Percentiles rank a stretch among this genome's conserved stretches.
These are phyloP conservation scores for Fusarium bactridioides DNA, from an alignment of 2,329 filamentous ascomycete genomes.

Conservation along the genomic window DNA sequence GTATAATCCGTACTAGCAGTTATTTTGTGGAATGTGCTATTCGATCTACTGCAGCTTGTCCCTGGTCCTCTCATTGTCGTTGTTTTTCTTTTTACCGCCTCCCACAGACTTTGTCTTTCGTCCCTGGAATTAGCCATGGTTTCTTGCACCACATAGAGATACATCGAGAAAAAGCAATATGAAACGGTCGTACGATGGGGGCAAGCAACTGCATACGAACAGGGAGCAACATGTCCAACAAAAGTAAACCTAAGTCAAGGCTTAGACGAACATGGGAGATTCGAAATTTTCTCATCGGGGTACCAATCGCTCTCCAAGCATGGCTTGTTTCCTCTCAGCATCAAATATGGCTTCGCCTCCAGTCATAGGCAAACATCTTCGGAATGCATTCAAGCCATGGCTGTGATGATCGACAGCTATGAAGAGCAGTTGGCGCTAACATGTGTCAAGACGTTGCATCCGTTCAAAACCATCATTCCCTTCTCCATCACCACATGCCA, in stretches of 20 bases:
- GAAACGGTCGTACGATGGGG: constrained; percentile 25
- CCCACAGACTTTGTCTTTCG: neutral
- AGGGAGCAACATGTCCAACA: constrained; percentile 9
- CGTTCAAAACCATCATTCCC: neutral
- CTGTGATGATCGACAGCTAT: constrained; percentile 24
- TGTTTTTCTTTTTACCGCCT: neutral
- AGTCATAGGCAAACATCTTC: neutral
- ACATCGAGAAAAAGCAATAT: constrained; percentile 23
- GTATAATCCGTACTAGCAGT: neutral
- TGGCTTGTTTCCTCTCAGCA: constrained; percentile 26
- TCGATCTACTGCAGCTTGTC: constrained; percentile 1
- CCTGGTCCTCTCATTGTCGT: neutral
- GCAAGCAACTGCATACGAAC: constrained; percentile 3
- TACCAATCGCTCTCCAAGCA: constrained; percentile 6
- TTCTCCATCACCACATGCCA: constrained; percentile 26
- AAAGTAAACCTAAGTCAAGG: constrained; percentile 16
- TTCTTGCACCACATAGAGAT: constrained; percentile 5
- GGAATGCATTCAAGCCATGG: constrained; percentile 1
- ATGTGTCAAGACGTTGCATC: constrained; percentile 21
- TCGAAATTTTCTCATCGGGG: neutral
- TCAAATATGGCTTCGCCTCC: neutral
- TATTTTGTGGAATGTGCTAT: neutral
- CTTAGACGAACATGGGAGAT: neutral
- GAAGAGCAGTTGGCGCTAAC: constrained; percentile 28
- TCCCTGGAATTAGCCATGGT: neutral